Percentiles rank a stretch among this genome's conserved stretches.
Conservation (phyloP, 306 rosid genomes). For the Glycine tomentella region DNA sequence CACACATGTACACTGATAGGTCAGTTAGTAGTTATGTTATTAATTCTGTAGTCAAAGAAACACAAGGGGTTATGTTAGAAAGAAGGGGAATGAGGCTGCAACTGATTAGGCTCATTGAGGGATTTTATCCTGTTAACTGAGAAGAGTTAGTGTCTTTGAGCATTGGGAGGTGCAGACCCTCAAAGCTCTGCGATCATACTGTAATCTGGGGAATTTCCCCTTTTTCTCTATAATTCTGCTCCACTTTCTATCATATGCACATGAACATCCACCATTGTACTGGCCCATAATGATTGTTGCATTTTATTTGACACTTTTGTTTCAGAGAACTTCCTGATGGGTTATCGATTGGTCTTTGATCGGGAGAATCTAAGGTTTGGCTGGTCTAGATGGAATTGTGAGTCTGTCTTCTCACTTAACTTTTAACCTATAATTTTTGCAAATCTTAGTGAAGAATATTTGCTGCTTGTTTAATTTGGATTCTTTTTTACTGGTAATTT, state of each 20-base stretch:
- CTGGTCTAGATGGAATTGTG: constrained; percentile 74
- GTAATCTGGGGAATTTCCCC: too few relatives aligned
- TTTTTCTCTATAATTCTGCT: too few relatives aligned
- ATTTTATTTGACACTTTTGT: constrained; percentile 41
- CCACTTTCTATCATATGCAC: neutral
- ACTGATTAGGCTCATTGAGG: too few relatives aligned
- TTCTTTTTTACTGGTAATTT: neutral
- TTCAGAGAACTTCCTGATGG: constrained; percentile 69
- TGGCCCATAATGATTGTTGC: constrained; percentile 15
- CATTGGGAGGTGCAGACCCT: neutral
- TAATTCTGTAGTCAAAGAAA: too few relatives aligned
- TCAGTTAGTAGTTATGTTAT: too few relatives aligned
- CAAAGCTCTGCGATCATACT: too few relatives aligned
- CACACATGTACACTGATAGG: neutral
- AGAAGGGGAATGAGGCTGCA: too few relatives aligned
- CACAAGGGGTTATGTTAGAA: too few relatives aligned
- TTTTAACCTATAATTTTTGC: neutral
- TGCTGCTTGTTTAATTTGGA: too few relatives aligned
- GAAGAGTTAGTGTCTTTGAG: too few relatives aligned
- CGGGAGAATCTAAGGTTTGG: constrained; percentile 64
- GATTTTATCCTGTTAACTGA: too few relatives aligned
- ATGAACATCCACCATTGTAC: neutral
- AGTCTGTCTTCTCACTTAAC: constrained; percentile 43
- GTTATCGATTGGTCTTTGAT: constrained; percentile 67
- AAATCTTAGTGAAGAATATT: neutral